Conservation (phyloP, 2,329 filamentous ascomycete genomes). For the Bipolaris bicolor region DNA sequence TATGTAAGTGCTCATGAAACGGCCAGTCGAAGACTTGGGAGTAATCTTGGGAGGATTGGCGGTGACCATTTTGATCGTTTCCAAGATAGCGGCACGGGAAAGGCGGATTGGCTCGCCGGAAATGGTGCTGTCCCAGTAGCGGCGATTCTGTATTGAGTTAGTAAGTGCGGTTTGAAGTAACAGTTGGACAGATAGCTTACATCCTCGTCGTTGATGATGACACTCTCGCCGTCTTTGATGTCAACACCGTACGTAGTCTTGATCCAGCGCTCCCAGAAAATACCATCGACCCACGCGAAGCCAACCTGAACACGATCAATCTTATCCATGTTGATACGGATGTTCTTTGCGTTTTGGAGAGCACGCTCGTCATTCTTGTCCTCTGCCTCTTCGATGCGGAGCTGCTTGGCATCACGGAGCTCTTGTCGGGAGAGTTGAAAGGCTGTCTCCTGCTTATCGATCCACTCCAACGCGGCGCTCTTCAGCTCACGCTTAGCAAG, state of each 20-base stretch:
- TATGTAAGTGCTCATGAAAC: slow-evolving; percentile 71
- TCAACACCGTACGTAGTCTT: slow-evolving; percentile 93
- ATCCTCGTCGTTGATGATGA: slow-evolving; percentile 97
- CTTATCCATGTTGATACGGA: slow-evolving; percentile 88
- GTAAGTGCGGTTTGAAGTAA: background rate
- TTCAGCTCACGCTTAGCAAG: slow-evolving; percentile 87
- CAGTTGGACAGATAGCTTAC: slow-evolving; percentile 62
- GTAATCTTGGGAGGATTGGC: slow-evolving; percentile 72
- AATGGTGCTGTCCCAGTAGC: slow-evolving; percentile 92
- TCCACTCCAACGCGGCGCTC: slow-evolving; percentile 95
- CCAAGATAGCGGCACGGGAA: slow-evolving; percentile 86
- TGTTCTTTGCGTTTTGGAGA: slow-evolving; percentile 83
- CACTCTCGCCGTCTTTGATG: slow-evolving; percentile 81
- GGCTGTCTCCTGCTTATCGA: slow-evolving; percentile 90
- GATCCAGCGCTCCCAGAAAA: slow-evolving; percentile 98
- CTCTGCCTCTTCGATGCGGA: slow-evolving; percentile 94
- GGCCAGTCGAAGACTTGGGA: slow-evolving; percentile 77
- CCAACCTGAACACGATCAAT: slow-evolving; percentile 85
- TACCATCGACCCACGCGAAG: slow-evolving; percentile 96
- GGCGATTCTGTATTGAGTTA: slow-evolving; percentile 69
- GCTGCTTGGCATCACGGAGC: slow-evolving; percentile 89
- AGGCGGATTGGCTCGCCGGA: slow-evolving; percentile 90
- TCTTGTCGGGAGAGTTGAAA: slow-evolving; percentile 95
- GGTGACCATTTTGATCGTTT: slow-evolving; percentile 77
- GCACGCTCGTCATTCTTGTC: slow-evolving; percentile 90